A percentile compares a stretch with the other conserved stretches of the same genome.
These are phyloP conservation scores for Serendipita indica DNA, from an alignment of 768 basidiomycete genomes.

Conservation along the genomic window DNA sequence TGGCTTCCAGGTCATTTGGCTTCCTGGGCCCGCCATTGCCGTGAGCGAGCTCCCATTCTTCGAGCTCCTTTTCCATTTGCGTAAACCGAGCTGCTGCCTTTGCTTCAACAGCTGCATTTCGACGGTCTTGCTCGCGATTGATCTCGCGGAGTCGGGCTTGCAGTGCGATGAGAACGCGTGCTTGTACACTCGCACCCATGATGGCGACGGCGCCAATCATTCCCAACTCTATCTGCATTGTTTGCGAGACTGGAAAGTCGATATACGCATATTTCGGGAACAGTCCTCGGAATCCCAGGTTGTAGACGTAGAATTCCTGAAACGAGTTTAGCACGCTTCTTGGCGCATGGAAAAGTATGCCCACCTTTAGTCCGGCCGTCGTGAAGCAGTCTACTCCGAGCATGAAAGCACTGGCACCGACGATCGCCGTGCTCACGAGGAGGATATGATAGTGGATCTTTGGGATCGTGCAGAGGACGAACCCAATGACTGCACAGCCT, in stretches of 20 bases:
- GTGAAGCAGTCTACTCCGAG: conserved; percentile 91
- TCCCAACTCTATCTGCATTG: conserved; percentile 88
- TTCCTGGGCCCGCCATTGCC: conserved; percentile 27
- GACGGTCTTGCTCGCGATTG: conserved; percentile 51
- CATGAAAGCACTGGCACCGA: conserved; percentile 82
- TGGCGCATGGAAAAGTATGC: conserved; percentile 16
- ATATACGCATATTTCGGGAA: conserved; percentile 67
- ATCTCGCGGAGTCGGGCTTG: conserved; percentile 70
- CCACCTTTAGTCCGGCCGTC: conserved; percentile 85
- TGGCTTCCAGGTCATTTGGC: conserved; percentile 35
- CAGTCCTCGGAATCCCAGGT: conserved; percentile 67
- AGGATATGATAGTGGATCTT: conserved; percentile 79
- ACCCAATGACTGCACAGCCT: conserved; percentile 64
- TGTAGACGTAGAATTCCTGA: conserved; percentile 84
- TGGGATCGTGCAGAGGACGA: conserved; percentile 71
- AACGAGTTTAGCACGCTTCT: conserved; percentile 10
- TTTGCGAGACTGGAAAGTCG: conserved; percentile 70
- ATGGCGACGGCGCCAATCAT: conserved; percentile 69
- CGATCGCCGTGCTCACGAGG: conserved; percentile 73
- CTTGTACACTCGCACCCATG: conserved; percentile 81
- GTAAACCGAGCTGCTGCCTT: conserved; percentile 57
- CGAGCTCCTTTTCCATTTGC: conserved; percentile 49
- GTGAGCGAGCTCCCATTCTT: conserved; percentile 80
- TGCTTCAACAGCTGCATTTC: conserved; percentile 61
- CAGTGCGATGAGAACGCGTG: conserved; percentile 69